Base-by-base conservation (phyloP, 2,329 filamentous ascomycete genomes). In the Dactylellina drechsleri region DNA sequence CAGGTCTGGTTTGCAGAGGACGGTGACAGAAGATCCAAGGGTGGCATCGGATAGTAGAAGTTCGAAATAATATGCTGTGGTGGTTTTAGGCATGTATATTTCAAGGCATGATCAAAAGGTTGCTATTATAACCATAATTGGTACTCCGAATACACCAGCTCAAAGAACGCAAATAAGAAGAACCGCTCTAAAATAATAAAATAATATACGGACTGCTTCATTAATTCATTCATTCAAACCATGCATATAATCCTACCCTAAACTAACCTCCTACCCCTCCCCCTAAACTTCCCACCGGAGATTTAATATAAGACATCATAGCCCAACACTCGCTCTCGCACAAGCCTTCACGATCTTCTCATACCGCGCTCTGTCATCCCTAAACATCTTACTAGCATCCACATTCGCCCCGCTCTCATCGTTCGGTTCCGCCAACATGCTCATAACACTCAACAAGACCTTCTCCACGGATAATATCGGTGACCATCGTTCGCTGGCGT, bases 381-480 rank as follows among this genome's bases (percentile, higher is more conserved):
- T 87, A 93, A 94, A 98, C 91, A 97, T 92, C 84, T 95, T 92
- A 71, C 93, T 94, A 0, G 94, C 94, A 84, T 98, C 94, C 49
- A 98, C 91, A 81, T 98, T 98, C 70, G 94, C 94, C 0, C 94
- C 94, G 77, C 91, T 95, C 86, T 98, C 94, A 81, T 98, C 94
- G 82, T 98, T 98, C 74, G 94, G 93, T 83, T 97, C 93, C 0
- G 93, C 93, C 53, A 98, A 87, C 93, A 98, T 98, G 83, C 92
- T 97, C 91, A 98, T 98, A 75, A 98, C 94, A 56, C 90, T 93
- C 70, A 98, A 93, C 78, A 98, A 85, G 79, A 98, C 98, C 85
- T 97, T 98, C 84, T 98, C 95, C 78, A 97, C 94, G 73, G 91
- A 95, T 84, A 98, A 95, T 77, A 98, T 97, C 12, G 94, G 94